phyloP scores from a whole-genome alignment of 148 eudicot genomes.

The Fagopyrum esculentum region DNA sequence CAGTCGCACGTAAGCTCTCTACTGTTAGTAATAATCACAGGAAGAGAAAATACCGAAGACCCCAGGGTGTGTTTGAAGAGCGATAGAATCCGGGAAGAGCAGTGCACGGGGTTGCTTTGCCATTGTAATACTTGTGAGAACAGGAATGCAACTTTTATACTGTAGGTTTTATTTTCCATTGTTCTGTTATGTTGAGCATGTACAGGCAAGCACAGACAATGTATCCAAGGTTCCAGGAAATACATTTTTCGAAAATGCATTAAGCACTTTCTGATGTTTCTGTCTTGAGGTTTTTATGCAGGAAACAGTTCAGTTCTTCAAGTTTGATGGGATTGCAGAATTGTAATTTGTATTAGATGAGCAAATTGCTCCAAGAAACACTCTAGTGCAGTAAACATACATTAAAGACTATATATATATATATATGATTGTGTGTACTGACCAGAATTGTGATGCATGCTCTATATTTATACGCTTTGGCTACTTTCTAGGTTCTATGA shows the following conservation, averaged over 20 bases:
- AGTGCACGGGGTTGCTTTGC: background rate
- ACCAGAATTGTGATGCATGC: background rate
- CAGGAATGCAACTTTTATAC: background rate
- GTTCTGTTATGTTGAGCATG: background rate
- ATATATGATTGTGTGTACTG: background rate
- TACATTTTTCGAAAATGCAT: background rate
- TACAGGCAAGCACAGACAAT: background rate
- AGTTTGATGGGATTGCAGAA: background rate
- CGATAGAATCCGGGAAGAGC: background rate
- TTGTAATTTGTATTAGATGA: background rate
- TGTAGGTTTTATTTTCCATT: background rate
- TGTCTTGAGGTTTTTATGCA: background rate
- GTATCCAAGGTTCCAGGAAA: background rate
- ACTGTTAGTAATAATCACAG: conserved; percentile 20
- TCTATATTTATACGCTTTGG: background rate
- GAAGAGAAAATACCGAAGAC: conserved; percentile 41
- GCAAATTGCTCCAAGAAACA: background rate
- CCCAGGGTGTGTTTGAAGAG: conserved; percentile 14
- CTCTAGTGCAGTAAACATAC: background rate
- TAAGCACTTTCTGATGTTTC: background rate
- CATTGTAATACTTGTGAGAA: background rate
- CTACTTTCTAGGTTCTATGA: background rate
- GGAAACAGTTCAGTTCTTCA: background rate
- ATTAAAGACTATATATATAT: background rate
- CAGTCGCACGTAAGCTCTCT: conserved; percentile 45